Evolutionary conservation across 2,329 filamentous ascomycete species (phyloP), one percentile per base, ranked within the genome.

Genomic region (Aureobasidium namibiae): DNA sequence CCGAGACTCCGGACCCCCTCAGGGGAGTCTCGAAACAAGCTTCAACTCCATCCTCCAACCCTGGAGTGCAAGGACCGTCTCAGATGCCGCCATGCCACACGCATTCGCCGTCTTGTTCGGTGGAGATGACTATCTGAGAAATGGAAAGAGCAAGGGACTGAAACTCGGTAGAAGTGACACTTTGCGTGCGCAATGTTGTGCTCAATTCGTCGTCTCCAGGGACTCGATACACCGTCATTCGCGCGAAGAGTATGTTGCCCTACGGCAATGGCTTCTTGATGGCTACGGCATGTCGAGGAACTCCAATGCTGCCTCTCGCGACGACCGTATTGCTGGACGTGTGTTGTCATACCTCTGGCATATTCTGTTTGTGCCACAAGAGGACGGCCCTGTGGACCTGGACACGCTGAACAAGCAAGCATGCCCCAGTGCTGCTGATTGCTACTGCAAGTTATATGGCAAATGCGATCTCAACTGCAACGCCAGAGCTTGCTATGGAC

Each of bases 311-410:
- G 70, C 77, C 5, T 79, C 62, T 74, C 68, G 82, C 50, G 75
- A 75, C 5, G 82, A 62, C 33, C 38, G 39, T 14, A 54, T 80
- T 31, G 83, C 80, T 33, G 84, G 84, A 1, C 74, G 84, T 24
- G 77, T 86, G 2, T 77, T 86, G 68, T 84, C 87, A 66, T 87
- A 85, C 64, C 70, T 84, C 23, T 88, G 84, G 84, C 85, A 87
- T 16, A 36, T 80, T 45, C 56, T 80, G 23, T 80, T 80, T 62
- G 63, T 77, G 31, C 65, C 67, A 21, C 63, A 50, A 8, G 54
- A 52, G 8, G 36, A 65, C 31, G 64, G 64, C 0, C 65, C 61
- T 3, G 62, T 76, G 18, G 67, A 73, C 56, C 65, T 77, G 34
- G 68, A 71, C 2, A 63, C 63, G 21, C 61, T 78, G 45, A 77